Evolutionary conservation across 202 grass and related monocot genomes (phyloP), one percentile per base, ranked within the genome.

Genomic region (Carex arenaria): DNA sequence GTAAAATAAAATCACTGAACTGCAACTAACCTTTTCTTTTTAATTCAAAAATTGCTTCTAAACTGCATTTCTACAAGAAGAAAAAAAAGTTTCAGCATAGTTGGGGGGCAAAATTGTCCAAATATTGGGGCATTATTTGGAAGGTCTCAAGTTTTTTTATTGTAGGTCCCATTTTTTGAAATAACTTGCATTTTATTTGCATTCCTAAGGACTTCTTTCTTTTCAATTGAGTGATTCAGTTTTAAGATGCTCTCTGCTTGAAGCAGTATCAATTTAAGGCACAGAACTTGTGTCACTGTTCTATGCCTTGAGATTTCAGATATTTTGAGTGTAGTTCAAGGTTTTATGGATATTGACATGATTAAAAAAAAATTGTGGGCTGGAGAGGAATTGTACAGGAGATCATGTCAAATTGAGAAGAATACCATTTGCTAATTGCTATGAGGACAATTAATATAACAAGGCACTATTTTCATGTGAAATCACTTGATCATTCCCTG

Each of bases 201-300:
- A 40, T 71, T 69, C 18, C 40, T 28, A 43, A 51, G 28, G 20
- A 28, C 45, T 54, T 68, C 4, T 38, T 85, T 76, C 83, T 87
- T 90, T 69, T 61, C 61, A 82, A 77, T 65, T 64, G 85, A 91
- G 68, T 80, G 31, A 79, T 80, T 80, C 85, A 98, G 95, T 84
- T 98, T 98, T 87, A 93, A 87, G 85, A 93, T 86, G 87, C 80
- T 98, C 85, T 87, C 87, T 89, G 85, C 88, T 92, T 86, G 87
- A 90, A 80, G 77, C 93, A 64, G 68, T 84, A 34, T 86, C 36
- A 55, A 51, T 69, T 81, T 83, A 75, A 20, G 17, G 72, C 67
- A 80, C 84, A 67, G 73, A 93, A 88, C 66, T 54, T 19, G 78
- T 84, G 85, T 66, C 72, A 84, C 82, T 85, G 83, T 62, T 42